Percentiles rank a stretch among this genome's conserved stretches.
Evolutionary conservation across 179 eudicot genomes (phyloP).

Genomic region (Beta macrorhiza): DNA sequence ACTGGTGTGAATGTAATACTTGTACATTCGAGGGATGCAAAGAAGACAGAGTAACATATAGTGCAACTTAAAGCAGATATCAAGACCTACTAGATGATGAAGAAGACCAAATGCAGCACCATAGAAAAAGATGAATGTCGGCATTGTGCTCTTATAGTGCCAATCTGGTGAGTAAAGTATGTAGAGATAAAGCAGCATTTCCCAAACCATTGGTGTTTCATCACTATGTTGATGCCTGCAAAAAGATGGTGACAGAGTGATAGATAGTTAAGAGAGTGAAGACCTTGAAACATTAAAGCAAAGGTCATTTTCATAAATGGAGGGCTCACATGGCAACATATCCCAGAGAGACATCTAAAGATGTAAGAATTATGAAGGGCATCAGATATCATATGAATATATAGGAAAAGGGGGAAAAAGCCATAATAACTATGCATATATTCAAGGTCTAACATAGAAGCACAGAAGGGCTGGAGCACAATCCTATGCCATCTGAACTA

Average conservation of each 20-base stretch:
- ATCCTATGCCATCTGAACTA: too few relatives aligned
- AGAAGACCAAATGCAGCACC: constrained; percentile 72
- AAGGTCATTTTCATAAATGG: not conserved
- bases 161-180: constrained; percentile 92
- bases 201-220: constrained; percentile 98
- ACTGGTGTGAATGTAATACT: constrained; percentile 65
- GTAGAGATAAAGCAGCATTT: constrained; percentile 89
- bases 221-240: constrained; percentile 90
- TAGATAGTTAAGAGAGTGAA: constrained; percentile 2
- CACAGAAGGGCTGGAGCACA: too few relatives aligned
- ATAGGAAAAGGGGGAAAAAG: not conserved
- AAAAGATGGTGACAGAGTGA: constrained; percentile 13
- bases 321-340: not conserved
- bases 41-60: constrained; percentile 73
- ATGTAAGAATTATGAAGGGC: not conserved
- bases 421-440: too few relatives aligned
- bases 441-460: too few relatives aligned
- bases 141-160: constrained; percentile 94
- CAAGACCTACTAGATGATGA: constrained; percentile 61
- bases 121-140: constrained; percentile 72
- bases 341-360: not conserved
- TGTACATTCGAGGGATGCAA: constrained; percentile 90
- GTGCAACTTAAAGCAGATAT: constrained; percentile 61
- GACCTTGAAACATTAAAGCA: not conserved
- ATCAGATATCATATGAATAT: not conserved